Base-by-base conservation (phyloP, 129 eudicot genomes). In the Solidago caesia region DNA sequence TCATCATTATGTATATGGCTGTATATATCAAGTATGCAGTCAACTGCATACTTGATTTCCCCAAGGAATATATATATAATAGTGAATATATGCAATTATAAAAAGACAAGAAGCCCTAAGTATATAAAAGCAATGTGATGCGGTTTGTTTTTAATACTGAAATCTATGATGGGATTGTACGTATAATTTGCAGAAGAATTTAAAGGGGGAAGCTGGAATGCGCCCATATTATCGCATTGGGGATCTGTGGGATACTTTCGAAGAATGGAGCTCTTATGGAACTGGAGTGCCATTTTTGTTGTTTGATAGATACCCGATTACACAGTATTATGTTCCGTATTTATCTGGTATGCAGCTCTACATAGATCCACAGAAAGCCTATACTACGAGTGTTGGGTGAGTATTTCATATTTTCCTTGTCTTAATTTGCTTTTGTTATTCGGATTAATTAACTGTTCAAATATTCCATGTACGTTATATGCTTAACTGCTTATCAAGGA, bases 281-380 rank as follows among this genome's bases (percentile, higher is more conserved):
- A 91, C 71, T 10, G 97, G 91, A 75, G 97, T 91, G 14, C 96
- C 96, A 4, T 67, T 91, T 5, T 21, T 87, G 74, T 72, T 91
- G 44, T 44, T 77, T 21, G 96, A 85, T 67, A 69, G n/a, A 68
- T 82, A 88, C 76, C 81, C 72, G 4, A 65, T 79, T 58, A 74
- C 77, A 15, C 96, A 88, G 71, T 88, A 79, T 62, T 91, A 91
- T 74, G 85, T 81, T 63, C 97, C 97, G 0, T 88, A 14, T 75
- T 81, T 91, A 71, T 91, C 97, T 10, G 96, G 92, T 44, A 84
- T 91, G 21, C 96, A 91, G 59, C 73, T 91, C 65, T 89, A 86
- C 68, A 71, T 83, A 3, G 89, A 88, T 58, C 80, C 89, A n/a
- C 27, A 64, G 14, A 83, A 86, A 63, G 72, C 87, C 25, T 78